A percentile compares a stretch with the other conserved stretches of the same genome.
Conservation (phyloP, 1,284 basidiomycete genomes). For the Peniophora sp. region DNA sequence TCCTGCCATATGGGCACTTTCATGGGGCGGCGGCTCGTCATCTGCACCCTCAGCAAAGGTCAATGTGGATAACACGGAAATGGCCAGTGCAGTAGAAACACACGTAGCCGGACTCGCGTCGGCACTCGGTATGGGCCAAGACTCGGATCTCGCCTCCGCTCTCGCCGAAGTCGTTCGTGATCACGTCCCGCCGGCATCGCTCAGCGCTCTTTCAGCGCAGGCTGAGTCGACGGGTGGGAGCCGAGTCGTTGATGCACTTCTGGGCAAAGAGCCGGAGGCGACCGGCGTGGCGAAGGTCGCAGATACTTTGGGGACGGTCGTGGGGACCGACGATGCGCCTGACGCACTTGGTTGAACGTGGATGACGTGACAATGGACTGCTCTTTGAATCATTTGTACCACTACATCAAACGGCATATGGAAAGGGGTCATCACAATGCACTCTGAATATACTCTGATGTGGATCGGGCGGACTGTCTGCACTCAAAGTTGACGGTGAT, state of each 20-base stretch:
- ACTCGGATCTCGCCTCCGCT: slow-evolving; percentile 50
- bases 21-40: slow-evolving; percentile 3
- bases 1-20: slow-evolving; percentile 2
- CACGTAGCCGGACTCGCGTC: slow-evolving; percentile 50
- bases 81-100: slow-evolving; percentile 33
- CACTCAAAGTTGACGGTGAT: too few relatives aligned
- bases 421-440: too few relatives aligned
- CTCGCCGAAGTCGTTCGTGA: slow-evolving; percentile 50
- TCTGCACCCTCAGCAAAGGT: slow-evolving; percentile 3
- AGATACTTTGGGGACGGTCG: slow-evolving; percentile 31
- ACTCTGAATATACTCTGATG: too few relatives aligned
- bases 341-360: slow-evolving; percentile 10
- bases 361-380: too few relatives aligned
- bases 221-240: slow-evolving; percentile 30
- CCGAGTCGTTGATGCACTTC: slow-evolving; percentile 31
- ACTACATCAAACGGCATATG: too few relatives aligned
- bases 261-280: slow-evolving; percentile 11
- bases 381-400: too few relatives aligned
- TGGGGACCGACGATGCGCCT: slow-evolving; percentile 41
- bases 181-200: slow-evolving; percentile 47
- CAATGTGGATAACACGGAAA: slow-evolving; percentile 5
- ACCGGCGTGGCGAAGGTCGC: slow-evolving; percentile 23
- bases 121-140: slow-evolving; percentile 49
- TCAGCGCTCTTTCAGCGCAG: slow-evolving; percentile 37
- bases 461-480: too few relatives aligned